Base-by-base conservation (phyloP, 352 stramenopile genomes). In the Pythium phragmitis region DNA sequence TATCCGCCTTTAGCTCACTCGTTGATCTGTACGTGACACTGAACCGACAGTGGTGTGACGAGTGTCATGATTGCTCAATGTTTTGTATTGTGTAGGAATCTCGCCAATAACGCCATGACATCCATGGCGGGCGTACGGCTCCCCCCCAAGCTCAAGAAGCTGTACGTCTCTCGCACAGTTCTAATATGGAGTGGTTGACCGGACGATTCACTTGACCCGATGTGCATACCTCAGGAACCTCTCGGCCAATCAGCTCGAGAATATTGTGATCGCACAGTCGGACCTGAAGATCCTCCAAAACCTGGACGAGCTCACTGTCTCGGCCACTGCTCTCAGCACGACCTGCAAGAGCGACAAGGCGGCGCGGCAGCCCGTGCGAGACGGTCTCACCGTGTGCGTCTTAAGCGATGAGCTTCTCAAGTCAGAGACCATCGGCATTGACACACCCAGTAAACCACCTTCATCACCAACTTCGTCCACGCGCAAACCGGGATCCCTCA, bases 1-100 rank as follows among this genome's bases (percentile, higher is more conserved):
- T 91, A 14, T 75, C 79, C 2, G 64, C 67, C 5, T 70, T 88
- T 28, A 75, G 69, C 0, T 75, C 74, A 8, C 82, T 91, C 17
- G 37, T 79, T 8, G 72, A 80, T 33, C 55, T 91, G 82, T 91
- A 75, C 19, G 79, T 79, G 17, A 14, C 49, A 41, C 14, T 41
- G 41, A 8, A 39, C 37, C 14, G 26, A 30, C 26, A 30, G 26
- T 30, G 26, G 26, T 30, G 26, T 30, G 26, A 30, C 26, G 26
- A 30, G 26, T 30, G 26, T 30, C 26, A 30, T 30, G 26, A 30
- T 30, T 30, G 26, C 26, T 30, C 26, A 30, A 2, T 30, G 23
- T 23, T 46, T 12, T 45, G 3, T 65, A 19, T 53, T 59, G 0
- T n/a, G 23, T 54, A 91, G 82, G 19, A 89, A 85, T 55, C 77